Evolutionary conservation across 345 rosid genomes (phyloP).

Genomic region (Pistacia atlantica): DNA sequence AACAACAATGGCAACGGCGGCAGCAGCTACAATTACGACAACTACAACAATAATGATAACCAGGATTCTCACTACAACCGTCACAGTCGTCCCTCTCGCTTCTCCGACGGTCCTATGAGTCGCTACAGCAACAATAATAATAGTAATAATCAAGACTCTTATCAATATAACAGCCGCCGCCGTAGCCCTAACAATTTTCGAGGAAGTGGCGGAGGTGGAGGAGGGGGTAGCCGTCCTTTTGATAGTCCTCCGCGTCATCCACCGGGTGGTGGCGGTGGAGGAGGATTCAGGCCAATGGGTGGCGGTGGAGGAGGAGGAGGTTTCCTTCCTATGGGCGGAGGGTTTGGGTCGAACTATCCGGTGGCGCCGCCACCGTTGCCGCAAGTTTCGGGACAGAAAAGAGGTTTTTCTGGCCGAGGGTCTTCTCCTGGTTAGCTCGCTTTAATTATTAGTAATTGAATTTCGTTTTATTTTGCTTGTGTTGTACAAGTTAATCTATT

Average conservation of each 20-base stretch:
- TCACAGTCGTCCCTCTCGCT: constrained; percentile 42
- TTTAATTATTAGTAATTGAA: neutral
- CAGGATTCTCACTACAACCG: constrained; percentile 44
- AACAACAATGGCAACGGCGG: constrained; percentile 21
- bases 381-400: constrained; percentile 64
- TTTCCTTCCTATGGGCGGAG: constrained; percentile 42
- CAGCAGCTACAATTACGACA: constrained; percentile 10
- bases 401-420: constrained; percentile 51
- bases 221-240: constrained; percentile 48
- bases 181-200: constrained; percentile 66
- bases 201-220: constrained; percentile 35
- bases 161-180: constrained; percentile 44
- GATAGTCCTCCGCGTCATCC: constrained; percentile 61
- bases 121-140: constrained; percentile 23
- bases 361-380: constrained; percentile 30
- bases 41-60: constrained; percentile 26
- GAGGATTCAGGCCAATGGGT: constrained; percentile 38
- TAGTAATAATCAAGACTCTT: constrained; percentile 34
- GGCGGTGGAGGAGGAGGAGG: constrained; percentile 33
- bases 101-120: constrained; percentile 44
- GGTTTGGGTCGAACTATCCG: constrained; percentile 38
- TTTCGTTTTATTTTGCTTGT: neutral
- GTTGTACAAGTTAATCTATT: neutral
- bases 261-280: constrained; percentile 32
- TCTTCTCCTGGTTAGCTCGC: constrained; percentile 44